A percentile compares a stretch with the other conserved stretches of the same genome.
phyloP scores from a whole-genome alignment of 2,329 filamentous ascomycete genomes.

The Cercospora citrullina region DNA sequence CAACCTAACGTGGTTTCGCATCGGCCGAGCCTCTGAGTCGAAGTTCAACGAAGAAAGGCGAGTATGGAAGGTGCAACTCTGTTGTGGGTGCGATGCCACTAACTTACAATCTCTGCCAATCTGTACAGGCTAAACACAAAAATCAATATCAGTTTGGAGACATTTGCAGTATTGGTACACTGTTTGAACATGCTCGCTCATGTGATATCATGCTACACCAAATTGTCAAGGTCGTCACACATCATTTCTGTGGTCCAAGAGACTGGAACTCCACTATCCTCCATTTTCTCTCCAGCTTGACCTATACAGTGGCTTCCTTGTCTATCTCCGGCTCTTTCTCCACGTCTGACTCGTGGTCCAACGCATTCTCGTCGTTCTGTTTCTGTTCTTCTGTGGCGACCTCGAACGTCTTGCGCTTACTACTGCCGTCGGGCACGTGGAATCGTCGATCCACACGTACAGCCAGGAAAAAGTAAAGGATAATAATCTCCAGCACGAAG shows the following conservation, averaged over 20 bases:
- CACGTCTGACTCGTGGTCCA: not conserved
- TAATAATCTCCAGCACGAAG: slow-evolving; percentile 36
- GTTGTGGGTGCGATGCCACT: not conserved
- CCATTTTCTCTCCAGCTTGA: not conserved
- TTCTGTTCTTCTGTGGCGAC: not conserved
- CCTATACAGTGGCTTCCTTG: not conserved
- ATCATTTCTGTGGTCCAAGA: not conserved
- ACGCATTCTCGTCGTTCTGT: not conserved
- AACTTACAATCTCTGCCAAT: not conserved
- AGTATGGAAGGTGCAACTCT: not conserved
- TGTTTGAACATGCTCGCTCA: not conserved
- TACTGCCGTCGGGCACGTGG: slow-evolving; percentile 34
- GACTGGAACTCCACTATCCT: not conserved
- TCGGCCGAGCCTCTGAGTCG: too few species aligned
- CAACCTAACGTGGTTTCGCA: too few species aligned
- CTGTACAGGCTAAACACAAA: not conserved
- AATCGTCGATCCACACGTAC: slow-evolving; percentile 34
- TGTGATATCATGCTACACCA: not conserved
- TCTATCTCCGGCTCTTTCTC: slow-evolving; percentile 1
- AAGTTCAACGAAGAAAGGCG: too few species aligned
- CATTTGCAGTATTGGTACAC: not conserved
- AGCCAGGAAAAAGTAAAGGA: slow-evolving; percentile 32
- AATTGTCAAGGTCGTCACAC: not conserved
- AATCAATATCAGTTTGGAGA: too few species aligned
- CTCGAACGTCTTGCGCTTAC: slow-evolving; percentile 24